phyloP scores from a whole-genome alignment of 768 basidiomycete species.

The Pleurotus tuoliensis region DNA sequence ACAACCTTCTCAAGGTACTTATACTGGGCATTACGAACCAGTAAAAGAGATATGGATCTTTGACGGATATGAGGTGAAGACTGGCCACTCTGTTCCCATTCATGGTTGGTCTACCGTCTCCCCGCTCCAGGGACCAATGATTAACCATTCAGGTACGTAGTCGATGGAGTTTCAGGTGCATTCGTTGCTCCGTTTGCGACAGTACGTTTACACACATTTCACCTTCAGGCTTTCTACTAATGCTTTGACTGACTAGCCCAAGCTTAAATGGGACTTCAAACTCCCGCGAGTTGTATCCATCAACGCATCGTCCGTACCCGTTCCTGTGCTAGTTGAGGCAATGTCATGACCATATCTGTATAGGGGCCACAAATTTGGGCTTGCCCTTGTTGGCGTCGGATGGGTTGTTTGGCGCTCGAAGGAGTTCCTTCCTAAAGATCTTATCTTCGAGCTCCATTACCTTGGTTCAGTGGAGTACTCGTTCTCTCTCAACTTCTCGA shows the following conservation, averaged over 20 bases:
- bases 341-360: constrained; percentile 21
- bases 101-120: constrained; percentile 55
- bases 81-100: constrained; percentile 58
- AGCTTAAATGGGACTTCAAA: constrained; percentile 61
- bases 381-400: constrained; percentile 57
- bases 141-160: constrained; percentile 29
- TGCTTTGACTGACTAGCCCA: constrained; percentile 33
- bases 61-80: constrained; percentile 59
- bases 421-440: constrained; percentile 59
- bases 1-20: constrained; percentile 38
- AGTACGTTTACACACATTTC: constrained; percentile 15
- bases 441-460: constrained; percentile 68
- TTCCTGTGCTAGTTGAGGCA: constrained; percentile 1
- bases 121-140: constrained; percentile 36
- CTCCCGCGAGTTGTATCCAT: constrained; percentile 58
- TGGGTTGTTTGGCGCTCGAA: constrained; percentile 70
- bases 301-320: constrained; percentile 43
- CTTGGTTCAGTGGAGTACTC: constrained; percentile 68
- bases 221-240: constrained; percentile 33
- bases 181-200: constrained; percentile 65
- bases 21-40: constrained; percentile 73
- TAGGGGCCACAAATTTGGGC: constrained; percentile 64
- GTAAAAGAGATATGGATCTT: constrained; percentile 83
- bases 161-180: constrained; percentile 65
- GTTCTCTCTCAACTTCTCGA: constrained; percentile 62